Evolutionary conservation across 352 stramenopile genomes (phyloP), one percentile per base, ranked within the genome.

Genomic region (Phytophthora pluvialis): DNA sequence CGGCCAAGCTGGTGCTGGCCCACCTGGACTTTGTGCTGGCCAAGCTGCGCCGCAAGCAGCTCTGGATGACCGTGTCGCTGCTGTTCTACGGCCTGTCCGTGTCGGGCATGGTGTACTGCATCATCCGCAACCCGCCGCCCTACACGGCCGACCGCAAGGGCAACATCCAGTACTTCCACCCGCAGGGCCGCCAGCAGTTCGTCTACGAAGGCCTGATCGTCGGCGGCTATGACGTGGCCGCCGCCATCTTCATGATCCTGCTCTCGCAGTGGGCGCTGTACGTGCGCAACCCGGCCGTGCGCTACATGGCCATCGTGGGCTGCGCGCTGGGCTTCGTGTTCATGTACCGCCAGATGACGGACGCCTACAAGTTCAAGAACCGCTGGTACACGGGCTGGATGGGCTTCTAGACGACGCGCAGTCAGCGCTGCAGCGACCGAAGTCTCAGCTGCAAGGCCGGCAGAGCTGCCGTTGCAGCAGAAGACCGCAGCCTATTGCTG

Each of bases 51-150:
- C 81, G 83, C 68, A 93, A 93, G 60, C 83, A 87, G 54, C 77
- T 95, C 18, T 95, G 88, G 88, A 93, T 95, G 82, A 90, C 81
- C 1, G 86, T 95, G 33, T 95, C 87, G 39, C 68, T 95, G 61
- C 76, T 95, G 26, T 95, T 95, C 63, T 95, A 94, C 58, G 86
- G 88, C 0, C 83, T 95, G 9, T 95, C 88, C 12, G 86, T 95
- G 13, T 95, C 88, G 5, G 88, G 88, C 15, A 95, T 95, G 88
- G 88, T 95, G 5, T 95, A 91, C 76, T 95, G 88, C 66, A 95
- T 95, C 78, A 94, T 95, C 60, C 88, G 88, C 60, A 87, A 95
- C 68, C 88, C 88, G 31, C 80, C 86, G 40, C 67, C 83, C 29
- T 95, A 90, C 71, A 51, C 72, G 25, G 76, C 77, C 32, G 81